phyloP scores from a whole-genome alignment of 495 filamentous ascomycete genomes.

The Rostrohypoxylon terebratum region DNA sequence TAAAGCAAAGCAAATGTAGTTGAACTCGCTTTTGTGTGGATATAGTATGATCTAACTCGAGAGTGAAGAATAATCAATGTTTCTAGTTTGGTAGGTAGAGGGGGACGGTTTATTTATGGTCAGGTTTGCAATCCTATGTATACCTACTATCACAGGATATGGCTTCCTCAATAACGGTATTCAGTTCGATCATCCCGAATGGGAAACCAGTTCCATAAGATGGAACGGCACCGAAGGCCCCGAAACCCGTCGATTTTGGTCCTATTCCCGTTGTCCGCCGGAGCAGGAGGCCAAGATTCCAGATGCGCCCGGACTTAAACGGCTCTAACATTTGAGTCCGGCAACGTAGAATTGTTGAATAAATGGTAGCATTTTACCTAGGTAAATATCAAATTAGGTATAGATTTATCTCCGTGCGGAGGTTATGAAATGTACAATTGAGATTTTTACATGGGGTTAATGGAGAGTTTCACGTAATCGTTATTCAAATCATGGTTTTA shows the following conservation, averaged over 20 bases:
- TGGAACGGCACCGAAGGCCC: background rate
- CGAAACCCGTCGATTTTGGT: background rate
- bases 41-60: too few species aligned
- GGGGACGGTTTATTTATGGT: background rate
- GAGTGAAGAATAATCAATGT: background rate
- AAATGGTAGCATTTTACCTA: too few species aligned
- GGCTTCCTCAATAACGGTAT: too few species aligned
- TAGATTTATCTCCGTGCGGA: too few species aligned
- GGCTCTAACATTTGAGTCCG: background rate
- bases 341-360: too few species aligned
- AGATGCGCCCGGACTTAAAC: conserved; percentile 20
- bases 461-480: background rate
- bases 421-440: background rate
- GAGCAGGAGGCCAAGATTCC: conserved; percentile 5
- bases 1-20: background rate
- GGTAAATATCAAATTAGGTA: too few species aligned
- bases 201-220: background rate
- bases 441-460: background rate
- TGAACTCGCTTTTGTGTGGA: too few species aligned
- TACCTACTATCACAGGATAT: too few species aligned
- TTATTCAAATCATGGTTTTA: background rate
- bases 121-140: background rate
- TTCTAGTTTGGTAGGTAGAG: background rate
- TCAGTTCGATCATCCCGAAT: background rate
- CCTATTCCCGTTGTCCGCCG: background rate